phyloP scores from a whole-genome alignment of 345 rosid species.

The Hypericum androsaemum region DNA sequence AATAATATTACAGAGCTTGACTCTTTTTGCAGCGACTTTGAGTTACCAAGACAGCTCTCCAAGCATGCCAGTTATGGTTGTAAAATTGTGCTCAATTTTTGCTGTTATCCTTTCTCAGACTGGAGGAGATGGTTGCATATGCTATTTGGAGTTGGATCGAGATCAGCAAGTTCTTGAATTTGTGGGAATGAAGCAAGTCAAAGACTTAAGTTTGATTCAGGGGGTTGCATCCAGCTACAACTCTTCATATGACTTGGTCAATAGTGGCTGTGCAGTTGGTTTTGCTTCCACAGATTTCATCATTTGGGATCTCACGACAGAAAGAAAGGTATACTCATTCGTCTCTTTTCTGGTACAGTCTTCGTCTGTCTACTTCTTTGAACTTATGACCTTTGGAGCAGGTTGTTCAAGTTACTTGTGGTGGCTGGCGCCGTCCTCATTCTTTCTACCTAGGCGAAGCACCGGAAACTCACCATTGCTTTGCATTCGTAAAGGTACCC shows the following conservation, averaged over 20 bases:
- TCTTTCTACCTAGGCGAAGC: constrained; percentile 69
- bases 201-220: constrained; percentile 74
- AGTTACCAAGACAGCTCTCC: no score
- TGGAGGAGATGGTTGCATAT: constrained; percentile 97
- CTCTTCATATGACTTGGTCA: constrained; percentile 28
- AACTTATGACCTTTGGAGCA: constrained; percentile 26
- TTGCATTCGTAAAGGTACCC: constrained; percentile 84
- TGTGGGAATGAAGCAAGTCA: constrained; percentile 85
- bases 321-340: constrained; percentile 48
- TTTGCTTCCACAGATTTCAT: constrained; percentile 85
- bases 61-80: no score
- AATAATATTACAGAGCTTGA: no score
- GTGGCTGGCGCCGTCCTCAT: constrained; percentile 99
- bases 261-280: constrained; percentile 67
- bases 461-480: constrained; percentile 63
- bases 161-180: constrained; percentile 52
- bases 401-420: constrained; percentile 92
- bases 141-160: constrained; percentile 64
- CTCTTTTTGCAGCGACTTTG: no score
- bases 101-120: constrained; percentile 40
- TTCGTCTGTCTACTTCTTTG: neutral
- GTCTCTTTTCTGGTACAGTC: neutral
- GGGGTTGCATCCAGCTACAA: constrained; percentile 36
- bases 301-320: constrained; percentile 65
- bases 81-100: constrained; percentile 9